Conservation (phyloP, 768 basidiomycete genomes). For the Tubosaeta sp. region DNA sequence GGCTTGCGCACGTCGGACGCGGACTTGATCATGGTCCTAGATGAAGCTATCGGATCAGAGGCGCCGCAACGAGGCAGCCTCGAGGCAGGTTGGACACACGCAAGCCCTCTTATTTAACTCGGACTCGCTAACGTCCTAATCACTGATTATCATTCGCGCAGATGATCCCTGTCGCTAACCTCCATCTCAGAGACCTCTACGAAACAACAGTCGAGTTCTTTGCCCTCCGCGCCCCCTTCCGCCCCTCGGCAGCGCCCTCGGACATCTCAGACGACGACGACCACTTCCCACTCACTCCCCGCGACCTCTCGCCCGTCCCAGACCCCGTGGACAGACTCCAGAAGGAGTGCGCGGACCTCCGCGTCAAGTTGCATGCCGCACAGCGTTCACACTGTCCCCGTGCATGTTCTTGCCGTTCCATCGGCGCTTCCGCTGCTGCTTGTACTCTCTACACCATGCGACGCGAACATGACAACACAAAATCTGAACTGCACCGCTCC, state of each 20-base stretch:
- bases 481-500: slow-evolving; percentile 51
- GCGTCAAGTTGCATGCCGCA: slow-evolving; percentile 39
- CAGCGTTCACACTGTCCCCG: slow-evolving; percentile 32
- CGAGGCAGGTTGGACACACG: slow-evolving; percentile 16
- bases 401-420: slow-evolving; percentile 29
- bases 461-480: slow-evolving; percentile 55
- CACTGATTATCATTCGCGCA: slow-evolving; percentile 38
- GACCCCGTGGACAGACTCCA: slow-evolving; percentile 37
- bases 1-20: slow-evolving; percentile 68
- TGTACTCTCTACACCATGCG: slow-evolving; percentile 39
- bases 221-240: slow-evolving; percentile 38
- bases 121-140: slow-evolving; percentile 1
- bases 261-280: slow-evolving; percentile 14
- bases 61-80: slow-evolving; percentile 6
- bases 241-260: slow-evolving; percentile 9
- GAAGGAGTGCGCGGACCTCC: slow-evolving; percentile 42
- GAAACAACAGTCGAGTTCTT: slow-evolving; percentile 59
- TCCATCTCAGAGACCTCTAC: slow-evolving; percentile 47
- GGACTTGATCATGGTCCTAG: slow-evolving; percentile 41
- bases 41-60: slow-evolving; percentile 2
- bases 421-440: slow-evolving; percentile 40
- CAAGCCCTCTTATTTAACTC: slow-evolving; percentile 18
- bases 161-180: slow-evolving; percentile 45
- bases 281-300: slow-evolving; percentile 25
- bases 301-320: slow-evolving; percentile 35